These are phyloP conservation scores for Linnemannia hyalina DNA, from an alignment of 192 early-diverging fungal species.

Conservation along the genomic window DNA sequence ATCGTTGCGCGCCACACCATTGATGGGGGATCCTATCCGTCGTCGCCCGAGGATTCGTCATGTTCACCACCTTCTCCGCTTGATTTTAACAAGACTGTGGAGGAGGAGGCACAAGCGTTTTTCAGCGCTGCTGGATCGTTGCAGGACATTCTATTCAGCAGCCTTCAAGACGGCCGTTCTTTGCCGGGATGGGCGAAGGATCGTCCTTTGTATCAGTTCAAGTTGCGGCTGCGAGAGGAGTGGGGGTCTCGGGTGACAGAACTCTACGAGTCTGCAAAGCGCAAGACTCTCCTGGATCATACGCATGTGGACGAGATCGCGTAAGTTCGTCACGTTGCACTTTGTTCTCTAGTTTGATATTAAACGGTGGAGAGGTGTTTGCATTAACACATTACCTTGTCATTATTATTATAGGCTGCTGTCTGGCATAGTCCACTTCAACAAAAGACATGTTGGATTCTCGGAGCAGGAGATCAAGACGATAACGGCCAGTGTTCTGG, in stretches of 20 bases:
- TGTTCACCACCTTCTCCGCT: too few species aligned
- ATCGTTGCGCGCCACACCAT: background rate
- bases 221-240: slow-evolving; percentile 1
- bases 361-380: too few species aligned
- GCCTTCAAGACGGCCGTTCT: background rate
- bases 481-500: background rate
- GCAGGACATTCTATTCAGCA: background rate
- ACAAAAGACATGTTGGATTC: slow-evolving; percentile 20
- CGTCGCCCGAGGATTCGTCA: too few species aligned
- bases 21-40: background rate
- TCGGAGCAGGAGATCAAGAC: background rate
- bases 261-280: too few species aligned
- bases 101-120: background rate
- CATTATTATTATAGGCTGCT: slow-evolving; percentile 1
- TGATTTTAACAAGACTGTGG: slow-evolving; percentile 1
- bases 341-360: too few species aligned
- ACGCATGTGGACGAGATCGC: too few species aligned
- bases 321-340: too few species aligned
- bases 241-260: too few species aligned
- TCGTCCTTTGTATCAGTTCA: background rate
- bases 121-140: background rate
- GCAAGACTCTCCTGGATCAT: too few species aligned
- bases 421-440: slow-evolving; percentile 23
- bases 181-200: slow-evolving; percentile 11
- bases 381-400: too few species aligned